Conservation (phyloP, 495 filamentous ascomycete genomes). For the Talaromyces trachyspermus region DNA sequence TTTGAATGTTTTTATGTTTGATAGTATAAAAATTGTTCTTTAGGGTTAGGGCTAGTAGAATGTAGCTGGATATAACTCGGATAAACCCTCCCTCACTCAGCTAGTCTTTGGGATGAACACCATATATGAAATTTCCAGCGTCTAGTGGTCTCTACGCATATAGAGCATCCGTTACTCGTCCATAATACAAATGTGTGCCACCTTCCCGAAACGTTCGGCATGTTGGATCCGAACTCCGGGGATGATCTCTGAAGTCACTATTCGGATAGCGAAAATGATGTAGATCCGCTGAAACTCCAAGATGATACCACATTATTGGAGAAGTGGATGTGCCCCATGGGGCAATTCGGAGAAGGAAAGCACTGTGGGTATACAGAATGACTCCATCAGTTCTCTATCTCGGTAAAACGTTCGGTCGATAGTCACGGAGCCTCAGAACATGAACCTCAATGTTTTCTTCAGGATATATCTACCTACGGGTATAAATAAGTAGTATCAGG, state of each 20-base stretch:
- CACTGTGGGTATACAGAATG: too few relatives aligned
- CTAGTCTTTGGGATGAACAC: not conserved
- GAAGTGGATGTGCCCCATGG: too few relatives aligned
- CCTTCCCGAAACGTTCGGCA: not conserved
- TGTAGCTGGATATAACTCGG: not conserved
- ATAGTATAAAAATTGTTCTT: not conserved
- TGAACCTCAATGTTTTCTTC: not conserved
- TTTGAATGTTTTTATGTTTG: not conserved
- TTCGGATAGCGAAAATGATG: not conserved
- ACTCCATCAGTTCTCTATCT: not conserved
- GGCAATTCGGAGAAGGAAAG: too few relatives aligned
- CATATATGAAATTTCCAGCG: not conserved
- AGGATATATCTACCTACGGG: too few relatives aligned
- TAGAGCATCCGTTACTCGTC: too few relatives aligned
- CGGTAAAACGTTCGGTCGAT: not conserved
- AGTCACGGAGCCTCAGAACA: not conserved
- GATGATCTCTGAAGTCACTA: not conserved
- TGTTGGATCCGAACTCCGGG: not conserved
- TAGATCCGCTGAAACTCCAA: not conserved
- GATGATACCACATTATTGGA: not conserved
- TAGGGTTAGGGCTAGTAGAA: not conserved
- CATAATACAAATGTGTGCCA: not conserved
- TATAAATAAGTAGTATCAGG: not conserved
- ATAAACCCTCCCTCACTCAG: not conserved
- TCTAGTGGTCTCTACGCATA: not conserved